A percentile compares a stretch with the other conserved stretches of the same genome.
phyloP scores from a whole-genome alignment of 768 basidiomycete species.

The Sporobolomyces roseus region DNA sequence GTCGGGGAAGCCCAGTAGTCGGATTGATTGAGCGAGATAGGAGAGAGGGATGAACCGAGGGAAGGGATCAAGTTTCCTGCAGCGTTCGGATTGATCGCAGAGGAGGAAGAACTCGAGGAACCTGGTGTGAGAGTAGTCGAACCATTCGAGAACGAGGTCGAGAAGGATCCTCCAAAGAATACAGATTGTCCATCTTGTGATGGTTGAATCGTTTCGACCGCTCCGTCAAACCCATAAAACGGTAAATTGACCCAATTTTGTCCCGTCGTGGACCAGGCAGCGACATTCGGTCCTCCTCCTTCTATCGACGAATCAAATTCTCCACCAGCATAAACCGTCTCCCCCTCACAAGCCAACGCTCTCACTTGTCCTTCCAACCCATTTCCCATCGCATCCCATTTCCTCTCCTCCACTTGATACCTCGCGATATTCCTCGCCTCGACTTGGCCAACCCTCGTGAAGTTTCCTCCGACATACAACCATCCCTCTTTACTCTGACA shows the following conservation, averaged over 20 bases:
- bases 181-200: slow-evolving; percentile 68
- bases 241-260: slow-evolving; percentile 68
- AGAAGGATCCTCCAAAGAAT: slow-evolving; percentile 84
- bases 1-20: slow-evolving; percentile 46
- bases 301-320: slow-evolving; percentile 41
- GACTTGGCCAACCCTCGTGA: slow-evolving; percentile 64
- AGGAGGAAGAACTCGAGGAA: slow-evolving; percentile 79
- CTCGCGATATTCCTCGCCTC: slow-evolving; percentile 63
- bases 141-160: slow-evolving; percentile 57
- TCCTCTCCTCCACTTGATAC: slow-evolving; percentile 61
- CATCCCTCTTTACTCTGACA: slow-evolving; percentile 52
- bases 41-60: slow-evolving; percentile 59
- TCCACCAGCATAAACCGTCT: slow-evolving; percentile 49
- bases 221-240: slow-evolving; percentile 76
- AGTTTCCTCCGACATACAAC: slow-evolving; percentile 72
- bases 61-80: slow-evolving; percentile 59
- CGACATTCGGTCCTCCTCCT: slow-evolving; percentile 41
- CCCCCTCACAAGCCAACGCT: slow-evolving; percentile 32
- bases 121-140: slow-evolving; percentile 65
- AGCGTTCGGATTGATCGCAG: slow-evolving; percentile 64
- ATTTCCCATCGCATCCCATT: slow-evolving; percentile 62
- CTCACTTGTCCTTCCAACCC: slow-evolving; percentile 64
- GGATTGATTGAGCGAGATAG: slow-evolving; percentile 45
- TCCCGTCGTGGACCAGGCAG: slow-evolving; percentile 46
- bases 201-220: slow-evolving; percentile 65